These are phyloP conservation scores for Pythium sp. DNA, from an alignment of 352 stramenopile species.

Conservation along the genomic window DNA sequence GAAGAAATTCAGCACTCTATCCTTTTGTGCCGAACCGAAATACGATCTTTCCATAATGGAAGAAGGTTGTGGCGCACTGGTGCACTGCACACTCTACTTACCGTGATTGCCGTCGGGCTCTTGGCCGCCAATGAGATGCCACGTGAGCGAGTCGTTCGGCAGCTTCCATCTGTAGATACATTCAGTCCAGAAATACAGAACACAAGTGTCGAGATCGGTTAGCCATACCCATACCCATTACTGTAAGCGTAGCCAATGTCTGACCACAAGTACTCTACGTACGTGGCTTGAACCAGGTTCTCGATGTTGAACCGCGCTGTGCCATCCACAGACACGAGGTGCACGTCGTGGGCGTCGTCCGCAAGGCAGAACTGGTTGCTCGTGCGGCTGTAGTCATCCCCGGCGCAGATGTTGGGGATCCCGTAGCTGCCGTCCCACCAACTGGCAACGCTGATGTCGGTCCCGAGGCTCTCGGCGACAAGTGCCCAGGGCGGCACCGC, in stretches of 20 bases:
- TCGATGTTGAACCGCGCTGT: constrained; percentile 72
- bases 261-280: constrained; percentile 7
- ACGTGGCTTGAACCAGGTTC: constrained; percentile 70
- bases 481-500: constrained; percentile 65
- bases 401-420: constrained; percentile 71
- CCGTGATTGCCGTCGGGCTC: constrained; percentile 61
- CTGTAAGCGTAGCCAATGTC: neutral
- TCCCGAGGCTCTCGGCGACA: constrained; percentile 45
- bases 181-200: neutral
- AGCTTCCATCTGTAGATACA: constrained; percentile 31
- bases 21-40: neutral
- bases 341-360: constrained; percentile 31
- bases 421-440: constrained; percentile 79
- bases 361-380: constrained; percentile 61
- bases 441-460: constrained; percentile 71
- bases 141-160: constrained; percentile 41
- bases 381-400: constrained; percentile 46
- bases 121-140: constrained; percentile 60
- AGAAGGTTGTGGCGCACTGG: neutral
- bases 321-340: constrained; percentile 36
- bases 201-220: neutral
- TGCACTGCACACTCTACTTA: constrained; percentile 12
- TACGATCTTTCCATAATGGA: neutral
- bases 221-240: neutral
- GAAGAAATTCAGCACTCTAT: neutral